Conservation (phyloP, 192 early-diverging fungal genomes). For the Coemansia sp. region DNA sequence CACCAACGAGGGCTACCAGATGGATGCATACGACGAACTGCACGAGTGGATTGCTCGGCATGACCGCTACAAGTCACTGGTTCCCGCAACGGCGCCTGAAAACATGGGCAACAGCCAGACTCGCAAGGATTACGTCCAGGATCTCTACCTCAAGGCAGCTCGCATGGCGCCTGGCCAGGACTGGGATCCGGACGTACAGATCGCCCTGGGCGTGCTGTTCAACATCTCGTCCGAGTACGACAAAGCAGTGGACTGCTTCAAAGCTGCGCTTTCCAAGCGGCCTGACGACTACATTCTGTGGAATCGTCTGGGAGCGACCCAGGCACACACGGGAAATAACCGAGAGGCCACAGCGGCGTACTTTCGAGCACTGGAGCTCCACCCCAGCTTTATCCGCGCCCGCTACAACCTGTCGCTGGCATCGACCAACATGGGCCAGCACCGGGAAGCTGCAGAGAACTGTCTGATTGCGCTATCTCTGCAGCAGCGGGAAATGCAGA, state of each 20-base stretch:
- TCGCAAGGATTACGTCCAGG: conserved; percentile 70
- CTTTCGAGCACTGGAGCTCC: conserved; percentile 88
- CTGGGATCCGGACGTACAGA: conserved; percentile 87
- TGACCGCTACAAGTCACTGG: conserved; percentile 60
- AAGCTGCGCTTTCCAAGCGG: conserved; percentile 76
- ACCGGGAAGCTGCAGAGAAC: conserved; percentile 89
- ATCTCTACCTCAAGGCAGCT: conserved; percentile 78
- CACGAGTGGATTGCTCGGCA: conserved; percentile 83
- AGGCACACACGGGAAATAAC: conserved; percentile 82
- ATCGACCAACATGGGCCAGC: conserved; percentile 85
- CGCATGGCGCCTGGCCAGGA: conserved; percentile 55
- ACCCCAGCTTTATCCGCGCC: conserved; percentile 92
- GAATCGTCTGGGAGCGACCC: conserved; percentile 96
- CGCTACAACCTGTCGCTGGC: conserved; percentile 94
- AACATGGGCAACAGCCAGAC: conserved; percentile 36
- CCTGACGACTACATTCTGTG: conserved; percentile 93
- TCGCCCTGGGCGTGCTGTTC: conserved; percentile 92
- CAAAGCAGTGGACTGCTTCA: conserved; percentile 98
- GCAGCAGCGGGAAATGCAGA: conserved; percentile 65
- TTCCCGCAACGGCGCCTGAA: conserved; percentile 39
- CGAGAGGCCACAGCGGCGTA: conserved; percentile 87
- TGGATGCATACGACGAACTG: conserved; percentile 86
- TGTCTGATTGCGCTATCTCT: conserved; percentile 81
- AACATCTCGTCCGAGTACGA: conserved; percentile 89
- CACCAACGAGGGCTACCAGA: conserved; percentile 84